A percentile compares a stretch with the other conserved stretches of the same genome.
These are phyloP conservation scores for Colletotrichum lentis DNA, from an alignment of 2,329 filamentous ascomycete species.

Conservation along the genomic window DNA sequence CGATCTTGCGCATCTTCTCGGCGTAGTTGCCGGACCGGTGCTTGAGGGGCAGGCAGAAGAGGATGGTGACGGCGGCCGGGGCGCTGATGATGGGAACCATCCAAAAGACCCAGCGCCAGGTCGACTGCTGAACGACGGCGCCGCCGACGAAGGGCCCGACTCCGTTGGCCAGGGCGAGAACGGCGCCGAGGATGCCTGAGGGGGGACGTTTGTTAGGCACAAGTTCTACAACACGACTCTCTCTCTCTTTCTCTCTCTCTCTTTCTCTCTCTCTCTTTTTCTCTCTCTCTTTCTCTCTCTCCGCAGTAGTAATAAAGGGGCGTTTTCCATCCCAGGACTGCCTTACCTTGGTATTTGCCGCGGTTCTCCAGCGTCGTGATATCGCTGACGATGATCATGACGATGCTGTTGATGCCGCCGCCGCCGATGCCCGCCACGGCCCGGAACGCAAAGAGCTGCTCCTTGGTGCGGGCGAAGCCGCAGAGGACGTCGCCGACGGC, in stretches of 20 bases:
- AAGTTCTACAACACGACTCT: neutral
- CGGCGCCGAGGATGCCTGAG: conserved; percentile 41
- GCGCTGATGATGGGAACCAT: conserved; percentile 41
- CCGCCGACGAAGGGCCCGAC: conserved; percentile 49
- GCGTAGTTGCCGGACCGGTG: conserved; percentile 42
- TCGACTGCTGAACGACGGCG: conserved; percentile 42
- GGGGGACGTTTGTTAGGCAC: neutral
- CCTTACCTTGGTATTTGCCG: conserved; percentile 45
- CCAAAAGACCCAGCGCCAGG: conserved; percentile 47
- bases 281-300: neutral
- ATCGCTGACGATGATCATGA: conserved; percentile 51
- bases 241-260: too few species aligned
- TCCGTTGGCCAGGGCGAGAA: conserved; percentile 48
- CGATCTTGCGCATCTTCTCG: conserved; percentile 43
- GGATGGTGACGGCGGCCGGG: conserved; percentile 40
- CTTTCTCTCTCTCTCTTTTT: neutral
- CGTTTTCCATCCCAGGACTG: too few species aligned
- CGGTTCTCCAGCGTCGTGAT: conserved; percentile 48
- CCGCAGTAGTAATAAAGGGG: too few species aligned
- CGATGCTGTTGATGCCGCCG: conserved; percentile 48
- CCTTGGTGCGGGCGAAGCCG: conserved; percentile 45
- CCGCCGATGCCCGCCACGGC: conserved; percentile 48
- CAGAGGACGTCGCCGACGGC: conserved; percentile 45
- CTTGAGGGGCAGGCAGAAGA: conserved; percentile 43
- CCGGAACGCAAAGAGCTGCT: conserved; percentile 49